Evolutionary conservation across 2,329 filamentous ascomycete species (phyloP).

Genomic region (Diaporthe vexans): DNA sequence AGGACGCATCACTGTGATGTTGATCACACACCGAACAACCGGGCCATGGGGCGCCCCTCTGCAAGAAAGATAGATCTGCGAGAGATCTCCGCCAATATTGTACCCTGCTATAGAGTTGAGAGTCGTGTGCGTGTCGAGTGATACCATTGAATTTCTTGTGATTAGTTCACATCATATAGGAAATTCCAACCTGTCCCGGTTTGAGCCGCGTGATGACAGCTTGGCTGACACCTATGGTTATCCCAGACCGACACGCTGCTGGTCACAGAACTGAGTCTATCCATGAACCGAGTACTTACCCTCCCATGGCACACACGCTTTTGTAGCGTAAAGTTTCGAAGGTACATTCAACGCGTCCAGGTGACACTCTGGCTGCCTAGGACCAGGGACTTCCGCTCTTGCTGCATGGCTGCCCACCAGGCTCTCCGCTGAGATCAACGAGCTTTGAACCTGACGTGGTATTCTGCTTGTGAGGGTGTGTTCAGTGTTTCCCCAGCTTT

Average conservation of each 20-base stretch:
- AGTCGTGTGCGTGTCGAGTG: conserved; percentile 9
- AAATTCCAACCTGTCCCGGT: conserved; percentile 6
- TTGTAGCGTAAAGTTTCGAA: neutral
- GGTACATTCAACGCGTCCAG: conserved; percentile 19
- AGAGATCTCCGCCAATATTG: conserved; percentile 19
- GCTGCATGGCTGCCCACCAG: conserved; percentile 18
- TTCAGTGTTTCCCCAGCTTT: conserved; percentile 33
- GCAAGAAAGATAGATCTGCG: conserved; percentile 19
- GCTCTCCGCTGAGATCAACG: conserved; percentile 6
- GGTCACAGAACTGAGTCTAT: conserved; percentile 28
- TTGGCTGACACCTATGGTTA: conserved; percentile 28
- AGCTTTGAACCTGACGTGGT: conserved; percentile 19
- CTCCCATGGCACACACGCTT: neutral
- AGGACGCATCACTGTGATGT: conserved; percentile 24
- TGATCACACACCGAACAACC: conserved; percentile 28
- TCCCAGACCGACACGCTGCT: conserved; percentile 26
- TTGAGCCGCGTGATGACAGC: conserved; percentile 30
- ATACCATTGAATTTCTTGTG: neutral
- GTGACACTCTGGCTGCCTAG: conserved; percentile 21
- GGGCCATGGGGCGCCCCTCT: conserved; percentile 6
- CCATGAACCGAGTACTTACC: conserved; percentile 18
- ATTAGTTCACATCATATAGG: conserved; percentile 7
- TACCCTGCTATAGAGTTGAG: neutral
- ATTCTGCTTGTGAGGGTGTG: neutral
- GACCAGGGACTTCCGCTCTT: conserved; percentile 6